These are phyloP conservation scores for Tripidium arundinaceum DNA, from an alignment of 202 grass and related monocot species.

Conservation along the genomic window DNA sequence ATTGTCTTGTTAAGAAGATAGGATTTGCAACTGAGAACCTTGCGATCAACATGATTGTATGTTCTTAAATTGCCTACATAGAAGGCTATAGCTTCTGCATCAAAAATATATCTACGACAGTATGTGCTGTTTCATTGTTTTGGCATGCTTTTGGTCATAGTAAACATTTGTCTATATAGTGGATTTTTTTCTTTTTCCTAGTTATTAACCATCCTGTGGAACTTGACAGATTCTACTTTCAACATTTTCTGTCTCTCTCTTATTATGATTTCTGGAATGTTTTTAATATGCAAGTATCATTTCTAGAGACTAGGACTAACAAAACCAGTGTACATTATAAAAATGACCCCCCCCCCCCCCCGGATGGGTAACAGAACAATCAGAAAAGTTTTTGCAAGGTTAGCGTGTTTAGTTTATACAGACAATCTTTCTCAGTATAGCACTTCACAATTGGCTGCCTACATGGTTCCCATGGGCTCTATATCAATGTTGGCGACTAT, in stretches of 20 bases:
- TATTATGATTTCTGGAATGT: slow-evolving; percentile 6
- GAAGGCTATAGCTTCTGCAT: background rate
- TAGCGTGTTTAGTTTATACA: background rate
- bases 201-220: background rate
- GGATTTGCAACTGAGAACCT: background rate
- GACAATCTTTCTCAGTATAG: background rate
- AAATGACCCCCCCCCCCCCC: background rate
- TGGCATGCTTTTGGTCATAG: background rate
- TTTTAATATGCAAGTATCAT: background rate
- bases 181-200: background rate
- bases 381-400: background rate
- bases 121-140: slow-evolving; percentile 10
- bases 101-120: background rate
- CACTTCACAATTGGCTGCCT: background rate
- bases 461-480: background rate
- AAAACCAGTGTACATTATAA: background rate
- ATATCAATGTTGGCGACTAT: background rate
- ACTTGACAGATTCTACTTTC: background rate
- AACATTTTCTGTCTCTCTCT: background rate
- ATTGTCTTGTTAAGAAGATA: slow-evolving; percentile 1
- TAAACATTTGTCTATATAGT: background rate
- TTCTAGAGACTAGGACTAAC: background rate
- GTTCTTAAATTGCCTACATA: background rate
- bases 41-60: slow-evolving; percentile 5
- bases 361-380: background rate